Evolutionary conservation across 352 stramenopile genomes (phyloP), one percentile per base, ranked within the genome.

Genomic region (Phytophthora fragariae): DNA sequence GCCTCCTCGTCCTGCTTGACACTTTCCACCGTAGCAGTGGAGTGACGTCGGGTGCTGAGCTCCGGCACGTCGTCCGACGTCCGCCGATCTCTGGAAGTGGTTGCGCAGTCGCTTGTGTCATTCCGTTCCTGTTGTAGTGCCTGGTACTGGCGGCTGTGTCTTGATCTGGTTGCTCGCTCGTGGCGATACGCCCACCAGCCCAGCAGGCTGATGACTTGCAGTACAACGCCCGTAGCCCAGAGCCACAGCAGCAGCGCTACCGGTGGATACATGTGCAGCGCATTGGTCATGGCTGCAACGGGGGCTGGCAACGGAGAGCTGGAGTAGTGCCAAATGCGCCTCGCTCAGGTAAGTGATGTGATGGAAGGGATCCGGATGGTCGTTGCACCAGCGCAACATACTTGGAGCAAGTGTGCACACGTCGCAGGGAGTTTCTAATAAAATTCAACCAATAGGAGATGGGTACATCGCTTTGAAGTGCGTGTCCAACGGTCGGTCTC

Each of bases 241-340:
- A 81, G 8, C 69, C 71, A 76, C 24, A 78, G 66, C 50, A 88
- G 62, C 47, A 76, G 62, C 52, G 66, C 62, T 35, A 70, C 24
- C 3, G 80, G 75, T 41, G 82, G 82, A 47, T 85, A 89, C 71
- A 89, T 61, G 46, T 86, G 80, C 58, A 88, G 63, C 17, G 71
- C 68, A 41, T 88, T 79, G 15, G 68, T 15, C 77, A 88, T 77
- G 44, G 10, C 33, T 55, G 21, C 19, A 27, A 15, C 19, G 21
- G 5, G 2, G 35, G 1, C 35, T 41, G 35, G 35, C 8, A 41
- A 11, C 35, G 52, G 14, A 35, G 12, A 53, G 21, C 47, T 21
- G 46, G 17, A 53, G 46, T 12, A 15, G 6, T n/a, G 39, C n/a
- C 41, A n/a, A 19, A 21, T 54, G n/a, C 47, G n/a, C 47, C 47